Evolutionary conservation across 2,329 filamentous ascomycete genomes (phyloP), one percentile per base, ranked within the genome.

Genomic region (Coleophoma cylindrospora): DNA sequence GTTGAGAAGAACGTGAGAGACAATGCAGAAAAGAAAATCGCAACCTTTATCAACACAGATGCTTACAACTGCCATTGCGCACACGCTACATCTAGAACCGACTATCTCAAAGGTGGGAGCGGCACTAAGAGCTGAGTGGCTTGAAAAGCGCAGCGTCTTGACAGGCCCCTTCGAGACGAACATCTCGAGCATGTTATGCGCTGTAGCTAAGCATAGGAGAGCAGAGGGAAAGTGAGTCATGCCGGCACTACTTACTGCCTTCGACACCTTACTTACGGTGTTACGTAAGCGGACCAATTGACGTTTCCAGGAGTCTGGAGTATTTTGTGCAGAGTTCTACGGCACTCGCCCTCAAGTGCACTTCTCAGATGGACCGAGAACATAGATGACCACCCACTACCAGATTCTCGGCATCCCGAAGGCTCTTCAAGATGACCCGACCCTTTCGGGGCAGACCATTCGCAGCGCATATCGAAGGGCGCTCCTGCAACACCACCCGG

Each of bases 401-500:
- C 72, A 81, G 53, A 72, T 85, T 60, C 78, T 86, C 50, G 73
- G 73, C 51, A 69, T 86, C 53, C 75, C 77, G 12, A 71, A 71
- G 15, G 59, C 71, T 50, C 64, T 79, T 49, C 69, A 80, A 51
- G 66, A 74, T 58, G 64, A 70, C 51, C 63, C 71, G 48, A 58
- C 67, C 52, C 70, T 74, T 59, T 64, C 73, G 38, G 61, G 70
- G 55, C 68, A 72, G 45, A 68, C 79, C 46, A 70, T 86, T 53
- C 85, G 83, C 62, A 74, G 74, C 52, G 82, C 83, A 52, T 87
- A 87, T 67, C 81, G 75, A 64, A 75, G 79, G 48, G 81, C 83
- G 19, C 75, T 87, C 34, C 75, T 87, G 14, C 75, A 73, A 56
- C 75, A 86, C 69, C 84, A 87, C 66, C 84, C 84, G 11, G 64